A percentile compares a stretch with the other conserved stretches of the same genome.
Conservation (phyloP, 495 filamentous ascomycete species). For the Hypoxylon subgilvum region DNA sequence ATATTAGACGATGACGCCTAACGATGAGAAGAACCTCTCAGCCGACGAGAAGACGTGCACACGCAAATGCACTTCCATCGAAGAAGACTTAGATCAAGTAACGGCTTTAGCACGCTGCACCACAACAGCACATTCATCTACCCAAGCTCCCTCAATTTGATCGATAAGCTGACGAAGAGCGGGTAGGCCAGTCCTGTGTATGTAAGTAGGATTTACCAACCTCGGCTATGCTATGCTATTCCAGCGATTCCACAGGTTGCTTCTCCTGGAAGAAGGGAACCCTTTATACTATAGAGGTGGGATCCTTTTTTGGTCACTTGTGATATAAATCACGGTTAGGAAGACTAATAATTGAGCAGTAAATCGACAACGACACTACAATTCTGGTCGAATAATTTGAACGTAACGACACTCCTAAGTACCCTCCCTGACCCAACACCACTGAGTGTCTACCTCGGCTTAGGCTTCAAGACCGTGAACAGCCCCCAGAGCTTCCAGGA, state of each 20-base stretch:
- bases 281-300: too few species aligned
- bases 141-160: slow-evolving; percentile 2
- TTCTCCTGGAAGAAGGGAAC: too few species aligned
- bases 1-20: neutral
- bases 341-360: neutral
- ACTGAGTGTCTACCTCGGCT: neutral
- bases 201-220: neutral
- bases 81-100: slow-evolving; percentile 12
- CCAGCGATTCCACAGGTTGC: too few species aligned
- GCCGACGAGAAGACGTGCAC: neutral
- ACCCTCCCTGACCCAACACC: neutral
- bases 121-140: slow-evolving; percentile 22
- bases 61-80: neutral
- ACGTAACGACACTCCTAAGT: neutral
- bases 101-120: slow-evolving; percentile 2
- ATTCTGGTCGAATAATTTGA: neutral
- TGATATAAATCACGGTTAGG: neutral
- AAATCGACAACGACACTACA: neutral
- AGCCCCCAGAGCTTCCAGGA: too few species aligned
- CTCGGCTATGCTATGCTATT: too few species aligned
- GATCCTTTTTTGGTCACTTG: too few species aligned
- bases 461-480: neutral
- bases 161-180: neutral
- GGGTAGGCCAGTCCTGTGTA: neutral
- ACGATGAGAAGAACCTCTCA: neutral